Percentiles rank a stretch among this genome's conserved stretches.
Conservation (phyloP, 805 yeast genomes). For the Lipomyces kockii region DNA sequence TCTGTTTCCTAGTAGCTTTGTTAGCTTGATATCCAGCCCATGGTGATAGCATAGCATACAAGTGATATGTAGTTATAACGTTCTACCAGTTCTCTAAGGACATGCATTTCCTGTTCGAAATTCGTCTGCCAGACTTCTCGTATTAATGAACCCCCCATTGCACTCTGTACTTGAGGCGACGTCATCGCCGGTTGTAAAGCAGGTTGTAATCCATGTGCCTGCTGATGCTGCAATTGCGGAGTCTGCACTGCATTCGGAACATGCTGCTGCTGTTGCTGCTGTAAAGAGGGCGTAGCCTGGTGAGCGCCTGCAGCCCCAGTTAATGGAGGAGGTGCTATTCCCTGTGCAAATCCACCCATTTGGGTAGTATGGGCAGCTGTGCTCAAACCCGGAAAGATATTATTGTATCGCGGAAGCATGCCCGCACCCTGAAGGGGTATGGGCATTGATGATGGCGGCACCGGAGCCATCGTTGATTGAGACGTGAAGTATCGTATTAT, state of each 20-base stretch:
- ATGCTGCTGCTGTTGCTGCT: slow-evolving; percentile 30
- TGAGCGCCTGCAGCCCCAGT: not conserved
- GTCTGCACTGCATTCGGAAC: slow-evolving; percentile 33
- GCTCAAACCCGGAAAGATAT: slow-evolving; percentile 8
- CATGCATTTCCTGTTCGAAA: slow-evolving; percentile 49
- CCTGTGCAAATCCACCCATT: slow-evolving; percentile 7
- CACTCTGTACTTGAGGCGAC: slow-evolving; percentile 25
- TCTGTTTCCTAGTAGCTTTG: slow-evolving; percentile 73
- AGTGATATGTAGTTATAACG: slow-evolving; percentile 48
- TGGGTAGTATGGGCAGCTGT: slow-evolving; percentile 4
- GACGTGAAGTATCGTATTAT: not conserved
- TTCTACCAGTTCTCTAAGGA: slow-evolving; percentile 46
- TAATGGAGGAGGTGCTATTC: slow-evolving; percentile 8
- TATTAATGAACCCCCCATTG: slow-evolving; percentile 31
- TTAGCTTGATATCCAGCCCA: slow-evolving; percentile 49
- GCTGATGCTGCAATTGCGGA: slow-evolving; percentile 34
- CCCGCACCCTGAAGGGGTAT: slow-evolving; percentile 13
- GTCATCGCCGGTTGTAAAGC: slow-evolving; percentile 31
- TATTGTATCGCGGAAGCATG: slow-evolving; percentile 17
- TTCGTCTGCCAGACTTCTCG: slow-evolving; percentile 51
- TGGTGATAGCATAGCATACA: slow-evolving; percentile 66
- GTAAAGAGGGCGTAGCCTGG: not conserved
- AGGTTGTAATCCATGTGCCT: slow-evolving; percentile 31
- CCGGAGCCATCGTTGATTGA: slow-evolving; percentile 6
- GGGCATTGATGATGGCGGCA: slow-evolving; percentile 18